A percentile compares a stretch with the other conserved stretches of the same genome.
Evolutionary conservation across 2,329 filamentous ascomycete genomes (phyloP).

Genomic region (Cladosporium sp.): DNA sequence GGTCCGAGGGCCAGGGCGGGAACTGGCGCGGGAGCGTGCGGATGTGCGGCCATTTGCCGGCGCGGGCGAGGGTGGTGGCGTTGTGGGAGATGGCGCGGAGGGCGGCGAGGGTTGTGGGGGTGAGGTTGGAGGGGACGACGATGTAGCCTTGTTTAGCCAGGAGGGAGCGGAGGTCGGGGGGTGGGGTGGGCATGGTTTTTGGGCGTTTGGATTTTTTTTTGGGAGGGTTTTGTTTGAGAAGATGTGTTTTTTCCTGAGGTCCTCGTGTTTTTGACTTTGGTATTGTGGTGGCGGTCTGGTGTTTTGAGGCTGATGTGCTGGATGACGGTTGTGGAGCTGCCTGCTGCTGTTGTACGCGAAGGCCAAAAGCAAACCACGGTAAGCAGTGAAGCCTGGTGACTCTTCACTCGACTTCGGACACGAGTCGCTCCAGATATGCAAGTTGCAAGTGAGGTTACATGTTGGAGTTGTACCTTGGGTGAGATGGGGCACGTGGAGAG

Average conservation of each 20-base stretch:
- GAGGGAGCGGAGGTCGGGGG: not conserved
- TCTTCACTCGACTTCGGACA: no score
- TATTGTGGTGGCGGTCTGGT: not conserved
- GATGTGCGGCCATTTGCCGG: slow-evolving; percentile 73
- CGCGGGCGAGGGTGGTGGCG: slow-evolving; percentile 56
- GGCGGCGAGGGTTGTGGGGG: slow-evolving; percentile 46
- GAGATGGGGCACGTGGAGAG: not conserved
- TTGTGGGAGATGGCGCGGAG: slow-evolving; percentile 56
- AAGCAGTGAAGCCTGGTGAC: no score
- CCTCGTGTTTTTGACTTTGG: not conserved
- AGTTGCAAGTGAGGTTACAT: slow-evolving; percentile 9
- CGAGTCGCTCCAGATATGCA: no score
- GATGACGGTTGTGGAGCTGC: not conserved
- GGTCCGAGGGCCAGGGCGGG: slow-evolving; percentile 66
- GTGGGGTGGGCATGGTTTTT: not conserved
- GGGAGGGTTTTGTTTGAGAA: no score
- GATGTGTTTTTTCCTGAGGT: not conserved
- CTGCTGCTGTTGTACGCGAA: no score
- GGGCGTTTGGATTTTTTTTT: not conserved
- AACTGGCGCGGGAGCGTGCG: slow-evolving; percentile 86
- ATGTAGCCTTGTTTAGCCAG: slow-evolving; percentile 60
- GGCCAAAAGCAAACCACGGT: no score
- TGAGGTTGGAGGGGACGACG: slow-evolving; percentile 60
- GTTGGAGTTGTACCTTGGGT: not conserved
- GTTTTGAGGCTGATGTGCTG: not conserved